A percentile compares a stretch with the other conserved stretches of the same genome.
Evolutionary conservation across 805 yeast species (phyloP).

Genomic region (Tanozyma kutaoensis): DNA sequence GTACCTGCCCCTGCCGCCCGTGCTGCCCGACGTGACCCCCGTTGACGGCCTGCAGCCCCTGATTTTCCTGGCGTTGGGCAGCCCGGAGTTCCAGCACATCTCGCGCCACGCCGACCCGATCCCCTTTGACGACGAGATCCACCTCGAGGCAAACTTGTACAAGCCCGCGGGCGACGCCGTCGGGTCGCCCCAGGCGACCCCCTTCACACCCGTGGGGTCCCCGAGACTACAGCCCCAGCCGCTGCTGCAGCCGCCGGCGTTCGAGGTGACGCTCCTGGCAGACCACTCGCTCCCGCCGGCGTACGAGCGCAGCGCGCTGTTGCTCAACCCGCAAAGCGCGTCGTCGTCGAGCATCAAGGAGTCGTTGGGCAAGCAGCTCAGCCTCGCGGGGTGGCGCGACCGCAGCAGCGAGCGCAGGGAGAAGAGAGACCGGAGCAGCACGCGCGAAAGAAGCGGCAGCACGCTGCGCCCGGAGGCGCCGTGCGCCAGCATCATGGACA

Average conservation of each 20-base stretch:
- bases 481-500: no score
- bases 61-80: conserved; percentile 1
- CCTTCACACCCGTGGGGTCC: conserved; percentile 26
- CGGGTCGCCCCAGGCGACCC: conserved; percentile 24
- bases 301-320: no score
- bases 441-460: no score
- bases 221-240: conserved; percentile 38
- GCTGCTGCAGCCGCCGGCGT: conserved; percentile 51
- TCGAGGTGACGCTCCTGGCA: conserved; percentile 11
- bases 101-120: conserved; percentile 18
- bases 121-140: conserved; percentile 24
- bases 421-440: no score
- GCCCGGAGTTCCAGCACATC: conserved; percentile 14
- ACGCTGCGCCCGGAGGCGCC: no score
- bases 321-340: no score
- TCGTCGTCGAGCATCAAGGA: no score
- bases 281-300: background rate
- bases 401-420: no score
- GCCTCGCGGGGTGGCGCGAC: no score
- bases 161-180: conserved; percentile 31
- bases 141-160: conserved; percentile 34
- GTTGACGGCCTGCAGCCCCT: conserved; percentile 16
- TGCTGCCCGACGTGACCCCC: conserved; percentile 42
- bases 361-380: no score
- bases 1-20: conserved; percentile 14